Evolutionary conservation across 2,329 filamentous ascomycete genomes (phyloP).

Genomic region (Paracamarosporium sp.): DNA sequence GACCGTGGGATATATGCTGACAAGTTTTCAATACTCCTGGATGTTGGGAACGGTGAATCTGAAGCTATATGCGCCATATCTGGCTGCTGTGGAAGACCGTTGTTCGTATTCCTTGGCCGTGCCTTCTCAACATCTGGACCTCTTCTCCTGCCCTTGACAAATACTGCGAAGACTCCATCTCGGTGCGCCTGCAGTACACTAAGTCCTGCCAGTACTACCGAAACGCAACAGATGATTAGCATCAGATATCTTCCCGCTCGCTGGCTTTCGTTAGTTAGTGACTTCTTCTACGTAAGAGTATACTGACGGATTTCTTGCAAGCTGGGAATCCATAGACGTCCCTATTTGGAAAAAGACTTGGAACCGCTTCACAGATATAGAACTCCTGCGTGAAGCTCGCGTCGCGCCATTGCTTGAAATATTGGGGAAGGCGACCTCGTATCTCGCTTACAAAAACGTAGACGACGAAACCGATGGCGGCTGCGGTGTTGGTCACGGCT

Average conservation of each 20-base stretch:
- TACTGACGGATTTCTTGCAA: conserved; percentile 17
- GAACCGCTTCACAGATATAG: conserved; percentile 20
- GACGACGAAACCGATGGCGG: conserved; percentile 6
- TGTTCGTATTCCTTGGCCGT: neutral
- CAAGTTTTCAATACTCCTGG: neutral
- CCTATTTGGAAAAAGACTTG: conserved; percentile 7
- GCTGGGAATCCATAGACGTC: conserved; percentile 17
- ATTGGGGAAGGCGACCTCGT: conserved; percentile 5
- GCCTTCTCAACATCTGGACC: neutral
- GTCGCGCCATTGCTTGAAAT: conserved; percentile 7
- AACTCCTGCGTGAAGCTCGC: conserved; percentile 16
- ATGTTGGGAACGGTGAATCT: neutral
- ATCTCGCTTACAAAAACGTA: conserved; percentile 17
- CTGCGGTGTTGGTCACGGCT: conserved; percentile 1
- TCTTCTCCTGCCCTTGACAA: neutral
- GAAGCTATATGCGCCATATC: neutral
- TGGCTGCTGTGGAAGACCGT: neutral
- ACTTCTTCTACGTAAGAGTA: too few relatives aligned
- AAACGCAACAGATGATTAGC: conserved; percentile 3
- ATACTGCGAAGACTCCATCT: conserved; percentile 3
- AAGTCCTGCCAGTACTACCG: conserved; percentile 7
- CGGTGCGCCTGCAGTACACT: conserved; percentile 7
- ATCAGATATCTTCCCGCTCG: conserved; percentile 2
- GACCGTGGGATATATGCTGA: neutral
- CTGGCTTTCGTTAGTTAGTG: neutral